phyloP scores from a whole-genome alignment of 2,329 filamentous ascomycete genomes.

The Xylariaceae sp. region DNA sequence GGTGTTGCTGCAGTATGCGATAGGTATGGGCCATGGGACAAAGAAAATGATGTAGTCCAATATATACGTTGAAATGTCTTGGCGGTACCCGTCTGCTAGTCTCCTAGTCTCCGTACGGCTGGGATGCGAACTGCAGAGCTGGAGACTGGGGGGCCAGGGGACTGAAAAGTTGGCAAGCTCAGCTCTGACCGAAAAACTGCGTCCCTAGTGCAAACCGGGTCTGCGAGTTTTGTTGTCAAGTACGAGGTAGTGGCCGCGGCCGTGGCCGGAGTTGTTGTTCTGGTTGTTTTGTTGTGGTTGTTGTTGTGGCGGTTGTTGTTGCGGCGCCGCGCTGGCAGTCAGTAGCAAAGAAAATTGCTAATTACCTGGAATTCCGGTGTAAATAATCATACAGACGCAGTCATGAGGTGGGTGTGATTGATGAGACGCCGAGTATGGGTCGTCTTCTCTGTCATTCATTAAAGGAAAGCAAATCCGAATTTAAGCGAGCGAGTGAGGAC shows the following conservation, averaged over 20 bases:
- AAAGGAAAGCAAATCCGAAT: conserved; percentile 7
- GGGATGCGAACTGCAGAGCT: conserved; percentile 18
- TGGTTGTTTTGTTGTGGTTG: not conserved
- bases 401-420: conserved; percentile 12
- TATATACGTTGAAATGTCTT: conserved; percentile 24
- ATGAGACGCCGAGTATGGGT: conserved; percentile 1
- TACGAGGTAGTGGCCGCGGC: too few species aligned
- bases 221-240: too few species aligned
- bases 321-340: not conserved
- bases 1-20: conserved; percentile 7
- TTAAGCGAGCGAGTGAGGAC: conserved; percentile 11
- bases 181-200: conserved; percentile 10
- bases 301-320: not conserved
- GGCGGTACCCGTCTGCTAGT: conserved; percentile 21
- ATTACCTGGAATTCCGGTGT: conserved; percentile 3
- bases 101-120: conserved; percentile 27
- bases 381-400: conserved; percentile 4
- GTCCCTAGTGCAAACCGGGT: conserved; percentile 4
- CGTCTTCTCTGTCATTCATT: conserved; percentile 3
- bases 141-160: conserved; percentile 3
- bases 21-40: conserved; percentile 11
- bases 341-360: conserved; percentile 7
- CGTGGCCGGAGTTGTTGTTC: too few species aligned
- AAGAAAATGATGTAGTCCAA: conserved; percentile 20
- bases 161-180: conserved; percentile 1